Evolutionary conservation across 805 yeast genomes (phyloP).

Genomic region (Starmerella sirachaensis): DNA sequence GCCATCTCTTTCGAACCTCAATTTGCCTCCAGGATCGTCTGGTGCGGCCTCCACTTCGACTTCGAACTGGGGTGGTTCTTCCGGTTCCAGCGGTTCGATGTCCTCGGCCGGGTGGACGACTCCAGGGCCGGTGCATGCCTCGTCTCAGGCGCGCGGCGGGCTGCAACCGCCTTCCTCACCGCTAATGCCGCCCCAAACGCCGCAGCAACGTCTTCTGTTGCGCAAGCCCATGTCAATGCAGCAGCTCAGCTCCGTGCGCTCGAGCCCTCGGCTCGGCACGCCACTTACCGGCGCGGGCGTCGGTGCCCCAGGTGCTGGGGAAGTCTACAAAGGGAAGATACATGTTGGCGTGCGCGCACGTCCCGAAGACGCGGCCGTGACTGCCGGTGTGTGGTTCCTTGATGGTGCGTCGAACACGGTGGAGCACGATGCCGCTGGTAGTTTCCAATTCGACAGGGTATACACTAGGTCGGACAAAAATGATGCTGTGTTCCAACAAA

Average conservation of each 20-base stretch:
- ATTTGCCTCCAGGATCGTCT: background rate
- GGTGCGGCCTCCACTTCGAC: no score
- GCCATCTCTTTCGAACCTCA: slow-evolving; percentile 3
- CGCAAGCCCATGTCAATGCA: slow-evolving; percentile 22
- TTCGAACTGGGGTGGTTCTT: no score
- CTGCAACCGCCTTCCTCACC: slow-evolving; percentile 7
- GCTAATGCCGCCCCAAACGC: slow-evolving; percentile 7
- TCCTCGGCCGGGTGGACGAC: background rate
- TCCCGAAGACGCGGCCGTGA: slow-evolving; percentile 32
- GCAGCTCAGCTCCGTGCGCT: slow-evolving; percentile 14
- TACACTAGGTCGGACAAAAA: slow-evolving; percentile 48
- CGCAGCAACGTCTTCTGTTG: slow-evolving; percentile 17
- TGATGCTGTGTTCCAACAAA: slow-evolving; percentile 44
- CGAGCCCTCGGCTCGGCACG: slow-evolving; percentile 13
- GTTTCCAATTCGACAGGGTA: slow-evolving; percentile 68
- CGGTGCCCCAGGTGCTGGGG: slow-evolving; percentile 4
- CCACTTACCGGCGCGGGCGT: slow-evolving; percentile 8
- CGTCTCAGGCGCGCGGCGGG: slow-evolving; percentile 1
- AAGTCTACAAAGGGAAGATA: slow-evolving; percentile 53
- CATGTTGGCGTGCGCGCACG: slow-evolving; percentile 68
- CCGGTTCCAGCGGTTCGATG: background rate
- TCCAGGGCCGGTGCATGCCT: background rate
- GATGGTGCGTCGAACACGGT: slow-evolving; percentile 6
- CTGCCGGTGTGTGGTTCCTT: slow-evolving; percentile 9
- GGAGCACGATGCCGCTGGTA: slow-evolving; percentile 35